Evolutionary conservation across 1,284 basidiomycete species (phyloP).

Genomic region (Cutaneotrichosporon sp.): DNA sequence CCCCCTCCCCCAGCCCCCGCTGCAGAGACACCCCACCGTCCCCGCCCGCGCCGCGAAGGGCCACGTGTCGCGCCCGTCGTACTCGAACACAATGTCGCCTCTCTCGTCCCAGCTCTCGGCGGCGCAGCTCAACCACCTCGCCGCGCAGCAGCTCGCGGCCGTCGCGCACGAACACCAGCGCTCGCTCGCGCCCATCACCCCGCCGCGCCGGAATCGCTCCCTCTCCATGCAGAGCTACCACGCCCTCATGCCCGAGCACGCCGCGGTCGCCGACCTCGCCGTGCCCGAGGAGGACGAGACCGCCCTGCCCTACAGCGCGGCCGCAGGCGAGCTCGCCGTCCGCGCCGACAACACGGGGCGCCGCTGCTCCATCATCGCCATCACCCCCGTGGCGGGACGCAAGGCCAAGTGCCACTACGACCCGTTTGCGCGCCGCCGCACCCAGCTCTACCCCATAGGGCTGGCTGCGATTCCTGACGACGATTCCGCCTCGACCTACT

Average conservation of each 20-base stretch:
- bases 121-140: background rate
- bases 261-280: background rate
- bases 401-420: constrained; percentile 9
- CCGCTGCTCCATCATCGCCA: background rate
- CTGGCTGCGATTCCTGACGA: no score
- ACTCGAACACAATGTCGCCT: no score
- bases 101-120: no score
- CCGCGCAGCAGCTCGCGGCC: background rate
- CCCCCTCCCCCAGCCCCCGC: background rate
- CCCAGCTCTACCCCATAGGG: no score
- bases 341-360: background rate
- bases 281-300: background rate
- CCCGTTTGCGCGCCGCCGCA: constrained; percentile 6
- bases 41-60: background rate
- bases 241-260: background rate
- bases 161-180: no score
- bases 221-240: constrained; percentile 1
- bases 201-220: background rate
- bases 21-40: background rate
- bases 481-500: background rate
- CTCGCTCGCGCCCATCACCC: background rate
- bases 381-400: background rate
- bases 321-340: background rate
- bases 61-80: background rate
- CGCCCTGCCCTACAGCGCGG: background rate